Base-by-base conservation (phyloP, 352 stramenopile species). In the Phytopythium ostracodes region DNA sequence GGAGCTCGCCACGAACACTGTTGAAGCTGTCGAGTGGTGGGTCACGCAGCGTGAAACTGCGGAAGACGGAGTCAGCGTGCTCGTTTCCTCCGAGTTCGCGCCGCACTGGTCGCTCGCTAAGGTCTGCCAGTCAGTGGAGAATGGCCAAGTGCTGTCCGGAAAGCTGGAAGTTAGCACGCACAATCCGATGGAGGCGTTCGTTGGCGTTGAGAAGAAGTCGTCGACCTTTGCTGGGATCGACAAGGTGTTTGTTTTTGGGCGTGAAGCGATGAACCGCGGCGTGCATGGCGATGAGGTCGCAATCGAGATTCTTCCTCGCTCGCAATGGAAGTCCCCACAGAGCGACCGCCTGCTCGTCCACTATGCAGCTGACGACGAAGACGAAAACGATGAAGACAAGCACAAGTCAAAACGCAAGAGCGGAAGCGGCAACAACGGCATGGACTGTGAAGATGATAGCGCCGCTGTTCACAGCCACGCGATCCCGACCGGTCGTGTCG, bases 261-360 rank as follows among this genome's bases (percentile, higher is more conserved):
- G 81, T 27, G 75, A 87, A 54, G 77, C 96, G 62, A 94, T 98
- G 65, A 99, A 99, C 77, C 89, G 98, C 55, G 97, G 96, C 5
- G 79, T 99, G 2, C 97, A 99, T 70, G 97, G 97, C 29, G 98
- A 99, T 78, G 71, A 97, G 14, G 97, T 99, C 15, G 94, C 90
- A 4, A 85, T 99, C 24, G 76, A 98, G 60, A 68, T 99, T 38
- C 74, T 99, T 42, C 75, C 87, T 0, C 70, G 94, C 31, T 61
- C 69, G 11, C 64, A 91, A 35, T 98, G 93, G 93, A 67, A 86
- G 18, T 67, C 56, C 27, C 88, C 77, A 1, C 71, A 83, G 59
- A 92, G 77, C 60, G 79, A 89, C 18, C 76, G 72, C 4, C 54
- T 88, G 56, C 67, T 94, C 6, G 73, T 92, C 18, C 85, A 97